Conservation (phyloP, 1,284 basidiomycete genomes). For the Phellopilus nigrolimitatus region DNA sequence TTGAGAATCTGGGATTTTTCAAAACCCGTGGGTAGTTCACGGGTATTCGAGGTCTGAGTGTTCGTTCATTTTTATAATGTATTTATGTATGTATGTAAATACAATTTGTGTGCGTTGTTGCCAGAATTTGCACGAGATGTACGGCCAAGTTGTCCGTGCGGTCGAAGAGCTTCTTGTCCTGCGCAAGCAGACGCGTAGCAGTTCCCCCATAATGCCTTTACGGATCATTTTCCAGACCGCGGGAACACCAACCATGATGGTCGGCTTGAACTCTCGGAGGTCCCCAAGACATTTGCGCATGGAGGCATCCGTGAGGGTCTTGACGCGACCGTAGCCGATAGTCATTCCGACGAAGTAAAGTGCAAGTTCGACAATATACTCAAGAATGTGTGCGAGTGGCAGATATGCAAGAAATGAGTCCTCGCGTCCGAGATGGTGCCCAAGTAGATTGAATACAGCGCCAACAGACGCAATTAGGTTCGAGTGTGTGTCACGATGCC, state of each 20-base stretch:
- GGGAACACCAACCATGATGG: slow-evolving; percentile 89
- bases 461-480: slow-evolving; percentile 86
- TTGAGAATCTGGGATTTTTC: no score
- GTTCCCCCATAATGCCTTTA: slow-evolving; percentile 86
- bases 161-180: no score
- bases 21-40: no score
- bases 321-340: slow-evolving; percentile 87
- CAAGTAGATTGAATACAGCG: slow-evolving; percentile 71
- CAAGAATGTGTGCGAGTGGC: slow-evolving; percentile 89
- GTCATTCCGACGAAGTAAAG: slow-evolving; percentile 67
- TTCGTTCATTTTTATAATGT: no score
- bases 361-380: slow-evolving; percentile 76
- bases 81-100: no score
- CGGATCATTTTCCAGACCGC: slow-evolving; percentile 90
- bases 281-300: slow-evolving; percentile 91
- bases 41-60: no score
- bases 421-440: slow-evolving; percentile 64
- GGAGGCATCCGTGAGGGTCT: slow-evolving; percentile 92
- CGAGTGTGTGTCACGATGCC: slow-evolving; percentile 82
- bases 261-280: slow-evolving; percentile 76
- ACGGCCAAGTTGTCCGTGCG: no score
- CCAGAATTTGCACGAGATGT: no score
- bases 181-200: slow-evolving; percentile 63
- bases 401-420: slow-evolving; percentile 89
- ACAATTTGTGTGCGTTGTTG: no score